A percentile compares a stretch with the other conserved stretches of the same genome.
Evolutionary conservation across 1,284 basidiomycete species (phyloP).

Genomic region (Sporisorium scitamineum): DNA sequence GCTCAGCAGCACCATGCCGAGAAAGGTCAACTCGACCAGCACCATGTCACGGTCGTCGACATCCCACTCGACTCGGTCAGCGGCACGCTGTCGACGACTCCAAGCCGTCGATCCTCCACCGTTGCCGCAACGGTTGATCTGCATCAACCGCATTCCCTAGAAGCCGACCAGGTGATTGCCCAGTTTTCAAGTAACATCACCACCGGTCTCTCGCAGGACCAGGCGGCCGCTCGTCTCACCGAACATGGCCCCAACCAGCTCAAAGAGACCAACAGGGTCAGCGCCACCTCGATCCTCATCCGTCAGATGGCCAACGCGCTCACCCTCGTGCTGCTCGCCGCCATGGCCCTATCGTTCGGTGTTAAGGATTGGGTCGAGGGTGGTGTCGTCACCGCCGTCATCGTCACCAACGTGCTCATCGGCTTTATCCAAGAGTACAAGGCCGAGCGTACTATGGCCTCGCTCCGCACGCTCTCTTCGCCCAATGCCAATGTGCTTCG

Average conservation of each 20-base stretch:
- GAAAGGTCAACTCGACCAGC: slow-evolving; percentile 37
- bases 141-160: slow-evolving; percentile 64
- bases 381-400: slow-evolving; percentile 76
- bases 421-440: slow-evolving; percentile 65
- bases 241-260: slow-evolving; percentile 56
- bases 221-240: slow-evolving; percentile 40
- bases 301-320: slow-evolving; percentile 64
- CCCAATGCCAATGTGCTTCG: slow-evolving; percentile 59
- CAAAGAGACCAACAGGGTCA: slow-evolving; percentile 54
- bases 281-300: slow-evolving; percentile 57
- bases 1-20: slow-evolving; percentile 25
- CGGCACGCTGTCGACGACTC: slow-evolving; percentile 26
- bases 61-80: slow-evolving; percentile 18
- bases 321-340: slow-evolving; percentile 72
- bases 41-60: slow-evolving; percentile 39
- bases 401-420: slow-evolving; percentile 61
- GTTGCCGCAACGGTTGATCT: slow-evolving; percentile 51
- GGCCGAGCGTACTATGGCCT: slow-evolving; percentile 64
- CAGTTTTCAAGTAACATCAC: slow-evolving; percentile 47
- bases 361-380: slow-evolving; percentile 75
- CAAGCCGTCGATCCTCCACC: slow-evolving; percentile 52
- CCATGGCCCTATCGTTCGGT: slow-evolving; percentile 76
- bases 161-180: slow-evolving; percentile 37
- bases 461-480: slow-evolving; percentile 59
- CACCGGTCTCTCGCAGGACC: slow-evolving; percentile 46